Conservation (phyloP, 2,329 filamentous ascomycete genomes). For the Teratosphaeria pseudoeucalypti region DNA sequence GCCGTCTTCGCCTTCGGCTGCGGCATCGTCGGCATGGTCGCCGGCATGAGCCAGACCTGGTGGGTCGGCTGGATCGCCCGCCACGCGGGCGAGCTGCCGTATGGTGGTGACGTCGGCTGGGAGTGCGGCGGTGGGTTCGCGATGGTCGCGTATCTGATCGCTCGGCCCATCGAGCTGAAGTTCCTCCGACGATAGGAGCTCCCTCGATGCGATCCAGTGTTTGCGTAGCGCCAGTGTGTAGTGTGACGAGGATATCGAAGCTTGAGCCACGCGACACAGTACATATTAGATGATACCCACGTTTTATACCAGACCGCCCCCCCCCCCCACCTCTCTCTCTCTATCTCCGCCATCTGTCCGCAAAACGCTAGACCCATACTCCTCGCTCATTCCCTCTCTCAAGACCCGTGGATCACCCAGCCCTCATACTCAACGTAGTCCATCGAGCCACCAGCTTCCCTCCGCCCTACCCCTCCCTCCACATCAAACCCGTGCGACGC, state of each 20-base stretch:
- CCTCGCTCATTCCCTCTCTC: too few relatives aligned
- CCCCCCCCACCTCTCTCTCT: too few relatives aligned
- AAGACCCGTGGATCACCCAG: too few relatives aligned
- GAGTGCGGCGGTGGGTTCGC: conserved; percentile 57
- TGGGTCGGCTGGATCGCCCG: conserved; percentile 53
- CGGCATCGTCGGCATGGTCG: conserved; percentile 55
- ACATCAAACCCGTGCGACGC: too few relatives aligned
- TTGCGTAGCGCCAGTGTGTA: neutral
- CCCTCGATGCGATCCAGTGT: neutral
- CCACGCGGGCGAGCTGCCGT: conserved; percentile 41
- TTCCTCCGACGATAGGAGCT: conserved; percentile 18
- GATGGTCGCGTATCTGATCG: conserved; percentile 39
- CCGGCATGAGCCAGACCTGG: conserved; percentile 63
- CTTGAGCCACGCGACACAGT: neutral
- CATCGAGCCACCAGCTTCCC: too few relatives aligned
- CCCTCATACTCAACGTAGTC: too few relatives aligned
- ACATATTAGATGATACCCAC: neutral
- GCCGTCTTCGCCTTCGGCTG: conserved; percentile 53
- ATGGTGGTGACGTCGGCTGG: conserved; percentile 52
- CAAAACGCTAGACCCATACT: too few relatives aligned
- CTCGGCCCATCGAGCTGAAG: conserved; percentile 42
- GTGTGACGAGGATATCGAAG: neutral
- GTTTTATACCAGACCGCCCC: too few relatives aligned
- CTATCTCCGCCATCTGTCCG: neutral
- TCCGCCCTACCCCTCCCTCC: too few relatives aligned